Evolutionary conservation across 2,329 filamentous ascomycete genomes (phyloP), one percentile per base, ranked within the genome.

Genomic region (Orbilia blumenaviensis): DNA sequence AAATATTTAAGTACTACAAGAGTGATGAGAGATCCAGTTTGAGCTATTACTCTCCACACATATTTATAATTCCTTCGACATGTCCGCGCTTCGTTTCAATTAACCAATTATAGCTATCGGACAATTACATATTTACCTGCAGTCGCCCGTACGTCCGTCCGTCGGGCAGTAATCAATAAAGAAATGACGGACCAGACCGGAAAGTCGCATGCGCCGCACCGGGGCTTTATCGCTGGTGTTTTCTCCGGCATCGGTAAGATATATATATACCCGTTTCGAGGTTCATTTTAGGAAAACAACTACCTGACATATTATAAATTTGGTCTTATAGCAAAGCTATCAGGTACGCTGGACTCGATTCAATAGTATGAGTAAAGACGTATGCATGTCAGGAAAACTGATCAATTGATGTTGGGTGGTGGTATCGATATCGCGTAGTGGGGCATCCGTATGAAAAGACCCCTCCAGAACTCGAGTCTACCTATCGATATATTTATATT

Each of bases 141-240:
- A 21, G 1, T 23, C 9, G 18, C 52, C n/a, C 29, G 52, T 9
- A 71, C 50, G 27, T 2, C 12, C 18, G 18, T 16, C 25, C 18
- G 50, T 16, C 29, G 46, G n/a, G 36, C 1, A 14, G 6, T 34
- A 48, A 29, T 44, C 1, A 12, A 1, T 25, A 16, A 36, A n/a
- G 32, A 54, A 41, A 75, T 78, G 66, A 63, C 69, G 42, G 50
- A 64, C 41, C 67, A 67, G 46, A 71, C 66, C 21, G 80, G 79
- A 14, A 63, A 78, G 4, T 78, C 80, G 29, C 81, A 82, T 80
- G 87, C 85, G 79, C 90, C 92, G 82, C 98, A 97, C 86, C 94
- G 92, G 81, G 95, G 94, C n/a, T 99, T 98, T 82, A 92, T 97
- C 27, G 95, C 92, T 0, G 95, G 95, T n/a, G 89, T 97, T 5